Conservation (phyloP, 192 early-diverging fungal genomes). For the Backusella morwellensis region DNA sequence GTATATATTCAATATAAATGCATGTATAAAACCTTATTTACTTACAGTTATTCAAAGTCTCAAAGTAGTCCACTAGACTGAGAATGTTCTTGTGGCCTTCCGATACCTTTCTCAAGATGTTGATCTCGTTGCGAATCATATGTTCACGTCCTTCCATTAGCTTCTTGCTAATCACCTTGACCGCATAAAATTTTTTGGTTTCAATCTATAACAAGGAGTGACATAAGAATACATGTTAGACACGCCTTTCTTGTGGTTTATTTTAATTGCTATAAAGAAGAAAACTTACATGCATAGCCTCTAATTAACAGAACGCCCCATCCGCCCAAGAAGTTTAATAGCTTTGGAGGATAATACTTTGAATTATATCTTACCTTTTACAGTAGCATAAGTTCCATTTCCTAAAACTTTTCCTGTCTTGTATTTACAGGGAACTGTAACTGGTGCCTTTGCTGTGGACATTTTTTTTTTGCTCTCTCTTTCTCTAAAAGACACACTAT, state of each 20-base stretch:
- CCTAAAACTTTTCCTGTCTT: conserved; percentile 65
- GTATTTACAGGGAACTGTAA: conserved; percentile 57
- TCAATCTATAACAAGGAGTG: conserved; percentile 41
- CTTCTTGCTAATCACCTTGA: conserved; percentile 77
- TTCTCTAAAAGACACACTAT: background rate
- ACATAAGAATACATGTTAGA: background rate
- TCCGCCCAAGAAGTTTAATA: background rate
- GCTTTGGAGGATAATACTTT: background rate
- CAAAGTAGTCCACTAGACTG: conserved; percentile 74
- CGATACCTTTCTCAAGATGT: conserved; percentile 63
- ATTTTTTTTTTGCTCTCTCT: background rate
- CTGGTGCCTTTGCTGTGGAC: conserved; percentile 9
- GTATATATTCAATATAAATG: background rate
- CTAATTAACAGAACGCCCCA: conserved; percentile 15
- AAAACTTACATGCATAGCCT: conserved; percentile 57
- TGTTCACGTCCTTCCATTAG: conserved; percentile 64
- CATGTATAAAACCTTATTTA: background rate
- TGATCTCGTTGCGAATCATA: conserved; percentile 70
- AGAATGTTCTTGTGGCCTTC: conserved; percentile 67
- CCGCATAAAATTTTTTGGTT: conserved; percentile 68
- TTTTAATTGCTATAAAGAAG: conserved; percentile 46
- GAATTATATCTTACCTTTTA: conserved; percentile 50
- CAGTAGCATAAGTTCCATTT: conserved; percentile 65
- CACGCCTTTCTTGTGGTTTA: background rate
- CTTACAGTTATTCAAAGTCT: conserved; percentile 65